Evolutionary conservation across 305 asterid species (phyloP).

Genomic region (Salvia sclarea): DNA sequence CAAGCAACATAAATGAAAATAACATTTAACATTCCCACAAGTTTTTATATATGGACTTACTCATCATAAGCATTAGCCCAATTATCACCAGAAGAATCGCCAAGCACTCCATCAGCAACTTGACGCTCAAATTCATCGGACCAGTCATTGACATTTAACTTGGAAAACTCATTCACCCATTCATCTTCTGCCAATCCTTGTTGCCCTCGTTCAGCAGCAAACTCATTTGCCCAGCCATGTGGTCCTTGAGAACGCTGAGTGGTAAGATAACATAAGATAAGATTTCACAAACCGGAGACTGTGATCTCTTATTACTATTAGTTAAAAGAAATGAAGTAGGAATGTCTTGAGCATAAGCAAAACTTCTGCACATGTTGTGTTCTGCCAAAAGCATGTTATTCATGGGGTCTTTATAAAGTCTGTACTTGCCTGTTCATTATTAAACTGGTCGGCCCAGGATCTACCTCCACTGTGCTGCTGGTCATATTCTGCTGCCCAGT

Average conservation of each 20-base stretch:
- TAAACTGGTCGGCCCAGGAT: constrained; percentile 95
- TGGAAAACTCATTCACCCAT: constrained; percentile 95
- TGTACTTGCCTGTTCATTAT: constrained; percentile 76
- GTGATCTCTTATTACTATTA: constrained; percentile 10
- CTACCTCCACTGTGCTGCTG: constrained; percentile 79
- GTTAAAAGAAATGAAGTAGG: constrained; percentile 10
- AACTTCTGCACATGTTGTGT: neutral
- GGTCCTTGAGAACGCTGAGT: constrained; percentile 82
- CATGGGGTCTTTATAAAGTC: constrained; percentile 21
- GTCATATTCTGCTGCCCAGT: constrained; percentile 93
- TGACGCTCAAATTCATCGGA: constrained; percentile 93
- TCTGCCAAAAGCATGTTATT: neutral
- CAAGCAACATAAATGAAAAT: constrained; percentile 8
- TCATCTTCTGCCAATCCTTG: constrained; percentile 65
- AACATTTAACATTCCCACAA: neutral
- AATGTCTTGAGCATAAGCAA: constrained; percentile 18
- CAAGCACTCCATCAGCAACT: constrained; percentile 84
- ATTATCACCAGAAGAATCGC: constrained; percentile 74
- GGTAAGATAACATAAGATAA: constrained; percentile 13
- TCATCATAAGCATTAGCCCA: constrained; percentile 98
- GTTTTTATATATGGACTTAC: constrained; percentile 53
- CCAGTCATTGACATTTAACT: constrained; percentile 89
- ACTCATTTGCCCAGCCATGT: constrained; percentile 87
- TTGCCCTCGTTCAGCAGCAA: constrained; percentile 62
- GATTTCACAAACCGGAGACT: constrained; percentile 17